phyloP scores from a whole-genome alignment of 2,329 filamentous ascomycete genomes.

The Fusarium buxicola region DNA sequence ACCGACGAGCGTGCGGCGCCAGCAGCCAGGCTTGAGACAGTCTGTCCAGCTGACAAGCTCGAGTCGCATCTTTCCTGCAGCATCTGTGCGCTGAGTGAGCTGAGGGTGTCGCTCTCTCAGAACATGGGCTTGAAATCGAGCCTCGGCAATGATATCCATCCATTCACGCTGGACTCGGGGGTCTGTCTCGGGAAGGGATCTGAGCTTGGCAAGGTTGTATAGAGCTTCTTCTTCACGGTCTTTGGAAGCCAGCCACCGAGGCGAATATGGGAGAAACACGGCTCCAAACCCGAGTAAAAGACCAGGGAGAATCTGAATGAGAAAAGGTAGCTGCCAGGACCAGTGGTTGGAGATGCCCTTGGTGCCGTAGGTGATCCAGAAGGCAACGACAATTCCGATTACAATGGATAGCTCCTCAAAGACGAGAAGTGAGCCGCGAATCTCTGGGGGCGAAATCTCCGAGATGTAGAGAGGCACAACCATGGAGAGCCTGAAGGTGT shows the following conservation, averaged over 20 bases:
- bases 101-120: constrained; percentile 50
- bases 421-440: constrained; percentile 60
- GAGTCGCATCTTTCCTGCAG: constrained; percentile 53
- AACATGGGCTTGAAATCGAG: constrained; percentile 40
- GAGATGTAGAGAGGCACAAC: constrained; percentile 57
- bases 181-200: constrained; percentile 38
- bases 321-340: constrained; percentile 48
- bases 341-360: constrained; percentile 42
- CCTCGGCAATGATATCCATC: constrained; percentile 44
- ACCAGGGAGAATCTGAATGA: constrained; percentile 46
- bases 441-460: constrained; percentile 60
- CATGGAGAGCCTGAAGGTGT: constrained; percentile 46
- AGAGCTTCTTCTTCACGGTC: constrained; percentile 44
- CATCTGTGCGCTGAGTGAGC: constrained; percentile 50
- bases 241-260: constrained; percentile 45
- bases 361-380: constrained; percentile 49
- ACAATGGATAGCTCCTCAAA: constrained; percentile 53
- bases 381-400: constrained; percentile 47
- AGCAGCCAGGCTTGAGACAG: constrained; percentile 61
- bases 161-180: constrained; percentile 39
- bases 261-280: constrained; percentile 44
- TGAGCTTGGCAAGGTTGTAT: constrained; percentile 37
- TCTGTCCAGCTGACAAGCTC: constrained; percentile 63
- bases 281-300: constrained; percentile 42
- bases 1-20: constrained; percentile 59